phyloP scores from a whole-genome alignment of 257 asterid genomes.

The Solanum paucissectum region DNA sequence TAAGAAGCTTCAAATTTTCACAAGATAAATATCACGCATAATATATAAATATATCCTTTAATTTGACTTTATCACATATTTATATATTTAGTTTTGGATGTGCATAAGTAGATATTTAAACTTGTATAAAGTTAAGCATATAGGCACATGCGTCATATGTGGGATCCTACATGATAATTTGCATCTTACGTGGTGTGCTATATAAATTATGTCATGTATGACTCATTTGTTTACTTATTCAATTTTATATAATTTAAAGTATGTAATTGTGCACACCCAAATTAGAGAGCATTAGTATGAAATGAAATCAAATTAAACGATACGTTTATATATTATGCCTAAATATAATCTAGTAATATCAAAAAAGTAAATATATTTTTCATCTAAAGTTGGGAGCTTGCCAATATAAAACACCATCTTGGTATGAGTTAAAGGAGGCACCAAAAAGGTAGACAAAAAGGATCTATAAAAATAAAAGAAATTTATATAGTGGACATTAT shows the following conservation, averaged over 20 bases:
- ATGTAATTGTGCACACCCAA: not conserved
- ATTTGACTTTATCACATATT: too few relatives aligned
- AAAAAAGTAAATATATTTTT: not conserved
- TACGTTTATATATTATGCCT: not conserved
- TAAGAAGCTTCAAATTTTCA: slow-evolving; percentile 4
- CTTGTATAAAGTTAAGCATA: too few relatives aligned
- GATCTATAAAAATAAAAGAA: slow-evolving; percentile 29
- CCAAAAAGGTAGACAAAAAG: slow-evolving; percentile 62
- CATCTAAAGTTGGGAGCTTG: slow-evolving; percentile 4
- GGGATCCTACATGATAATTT: not conserved
- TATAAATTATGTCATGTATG: not conserved
- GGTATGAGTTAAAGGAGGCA: slow-evolving; percentile 45
- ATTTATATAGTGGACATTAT: not conserved
- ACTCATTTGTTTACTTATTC: too few relatives aligned
- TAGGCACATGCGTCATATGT: not conserved
- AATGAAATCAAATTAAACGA: not conserved
- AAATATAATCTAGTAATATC: not conserved
- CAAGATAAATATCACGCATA: not conserved
- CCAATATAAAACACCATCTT: slow-evolving; percentile 43
- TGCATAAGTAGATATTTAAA: too few relatives aligned
- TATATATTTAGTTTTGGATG: not conserved
- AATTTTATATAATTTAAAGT: too few relatives aligned
- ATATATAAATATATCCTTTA: not conserved
- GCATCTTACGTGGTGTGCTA: not conserved
- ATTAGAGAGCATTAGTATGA: too few relatives aligned